Conservation (phyloP, 108 stramenopile species). For the Pseudonitzschia pungens region DNA sequence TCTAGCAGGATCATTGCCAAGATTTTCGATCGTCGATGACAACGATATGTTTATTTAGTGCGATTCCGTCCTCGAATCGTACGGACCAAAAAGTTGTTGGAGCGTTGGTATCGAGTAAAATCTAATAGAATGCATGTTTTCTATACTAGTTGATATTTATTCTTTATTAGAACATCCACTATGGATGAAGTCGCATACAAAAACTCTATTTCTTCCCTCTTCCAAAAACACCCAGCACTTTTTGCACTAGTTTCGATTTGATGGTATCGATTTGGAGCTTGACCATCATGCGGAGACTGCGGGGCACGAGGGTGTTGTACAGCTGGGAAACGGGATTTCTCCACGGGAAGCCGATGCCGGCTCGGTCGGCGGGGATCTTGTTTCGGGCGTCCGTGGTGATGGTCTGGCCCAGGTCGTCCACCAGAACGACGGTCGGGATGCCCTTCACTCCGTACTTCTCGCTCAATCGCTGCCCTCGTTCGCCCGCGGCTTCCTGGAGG, state of each 20-base stretch:
- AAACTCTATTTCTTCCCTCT: conserved; percentile 18
- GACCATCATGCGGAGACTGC: conserved; percentile 70
- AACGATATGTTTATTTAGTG: too few relatives aligned
- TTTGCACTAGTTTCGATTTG: conserved; percentile 33
- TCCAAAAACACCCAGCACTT: conserved; percentile 30
- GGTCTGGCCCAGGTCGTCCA: conserved; percentile 85
- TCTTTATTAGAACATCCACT: too few relatives aligned
- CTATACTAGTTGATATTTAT: conserved; percentile 11
- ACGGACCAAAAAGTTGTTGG: too few relatives aligned
- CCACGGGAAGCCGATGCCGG: conserved; percentile 91
- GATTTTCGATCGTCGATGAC: too few relatives aligned
- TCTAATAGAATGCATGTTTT: too few relatives aligned
- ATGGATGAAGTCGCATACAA: not conserved
- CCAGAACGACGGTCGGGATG: conserved; percentile 78
- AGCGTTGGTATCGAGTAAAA: too few relatives aligned
- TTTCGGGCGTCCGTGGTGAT: conserved; percentile 80
- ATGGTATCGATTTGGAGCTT: conserved; percentile 56
- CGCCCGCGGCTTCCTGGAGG: conserved; percentile 81
- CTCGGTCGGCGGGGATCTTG: conserved; percentile 82
- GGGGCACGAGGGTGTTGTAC: conserved; percentile 64
- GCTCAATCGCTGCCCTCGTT: conserved; percentile 62
- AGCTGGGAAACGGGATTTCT: conserved; percentile 68
- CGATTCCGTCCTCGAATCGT: too few relatives aligned
- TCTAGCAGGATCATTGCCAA: too few relatives aligned
- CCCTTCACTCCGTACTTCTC: conserved; percentile 82